phyloP scores from a whole-genome alignment of 2,329 filamentous ascomycete genomes.

The Neofusicoccum laricinum region DNA sequence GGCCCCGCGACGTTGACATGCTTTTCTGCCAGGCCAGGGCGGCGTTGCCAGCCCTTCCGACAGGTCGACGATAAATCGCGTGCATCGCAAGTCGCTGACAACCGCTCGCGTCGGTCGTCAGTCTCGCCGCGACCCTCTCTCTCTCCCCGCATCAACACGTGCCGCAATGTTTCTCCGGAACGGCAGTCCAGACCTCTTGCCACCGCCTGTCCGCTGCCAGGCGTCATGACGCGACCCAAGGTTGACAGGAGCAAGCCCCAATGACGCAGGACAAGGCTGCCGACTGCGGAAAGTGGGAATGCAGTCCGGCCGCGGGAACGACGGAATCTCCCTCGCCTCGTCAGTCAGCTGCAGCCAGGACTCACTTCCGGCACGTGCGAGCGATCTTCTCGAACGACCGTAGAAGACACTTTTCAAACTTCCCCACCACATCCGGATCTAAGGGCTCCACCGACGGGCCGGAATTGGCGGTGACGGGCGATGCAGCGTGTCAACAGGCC shows the following conservation, averaged over 20 bases:
- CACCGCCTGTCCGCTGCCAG: neutral
- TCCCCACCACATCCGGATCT: neutral
- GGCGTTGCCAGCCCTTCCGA: neutral
- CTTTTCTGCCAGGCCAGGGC: neutral
- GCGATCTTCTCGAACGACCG: neutral
- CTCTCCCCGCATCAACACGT: neutral
- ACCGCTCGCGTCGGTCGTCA: no score
- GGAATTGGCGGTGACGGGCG: slow-evolving; percentile 3
- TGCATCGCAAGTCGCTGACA: neutral
- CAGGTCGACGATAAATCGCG: neutral
- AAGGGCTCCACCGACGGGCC: neutral
- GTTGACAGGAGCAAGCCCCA: neutral
- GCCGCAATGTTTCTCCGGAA: neutral
- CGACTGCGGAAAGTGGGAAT: neutral
- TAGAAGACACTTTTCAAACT: neutral
- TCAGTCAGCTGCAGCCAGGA: no score
- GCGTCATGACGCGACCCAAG: neutral
- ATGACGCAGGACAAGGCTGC: neutral
- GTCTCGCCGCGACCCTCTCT: no score
- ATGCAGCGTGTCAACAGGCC: neutral
- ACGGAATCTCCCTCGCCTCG: neutral
- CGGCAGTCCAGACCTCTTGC: neutral
- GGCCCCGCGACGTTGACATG: neutral
- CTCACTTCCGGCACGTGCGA: neutral
- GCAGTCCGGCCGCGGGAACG: neutral